Conservation (phyloP, 1,139 yeast species). For the Pichia norvegensis region DNA sequence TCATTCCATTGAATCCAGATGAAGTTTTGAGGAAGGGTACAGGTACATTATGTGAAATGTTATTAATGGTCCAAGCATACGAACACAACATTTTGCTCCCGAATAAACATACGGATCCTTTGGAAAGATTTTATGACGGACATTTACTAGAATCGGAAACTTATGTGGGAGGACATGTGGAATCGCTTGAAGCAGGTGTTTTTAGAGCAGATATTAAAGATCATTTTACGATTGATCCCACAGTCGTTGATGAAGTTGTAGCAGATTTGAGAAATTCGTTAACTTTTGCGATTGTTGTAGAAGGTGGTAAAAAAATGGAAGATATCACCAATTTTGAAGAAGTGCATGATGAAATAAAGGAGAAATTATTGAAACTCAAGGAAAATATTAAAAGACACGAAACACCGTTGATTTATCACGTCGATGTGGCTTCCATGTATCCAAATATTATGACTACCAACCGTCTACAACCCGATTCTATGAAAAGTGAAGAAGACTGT, state of each 20-base stretch:
- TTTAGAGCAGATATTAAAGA: conserved; percentile 81
- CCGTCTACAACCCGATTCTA: conserved; percentile 95
- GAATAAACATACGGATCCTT: conserved; percentile 86
- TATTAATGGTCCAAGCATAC: conserved; percentile 94
- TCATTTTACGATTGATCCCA: conserved; percentile 70
- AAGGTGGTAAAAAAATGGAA: conserved; percentile 59
- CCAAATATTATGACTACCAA: conserved; percentile 98
- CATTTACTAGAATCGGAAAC: conserved; percentile 93
- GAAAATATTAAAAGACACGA: conserved; percentile 61
- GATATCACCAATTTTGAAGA: conserved; percentile 80
- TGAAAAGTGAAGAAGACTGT: conserved; percentile 92
- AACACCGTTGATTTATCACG: conserved; percentile 86
- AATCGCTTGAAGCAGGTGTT: conserved; percentile 95
- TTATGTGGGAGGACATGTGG: conserved; percentile 98
- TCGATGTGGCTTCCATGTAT: conserved; percentile 98
- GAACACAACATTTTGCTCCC: conserved; percentile 72
- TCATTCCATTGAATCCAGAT: conserved; percentile 93
- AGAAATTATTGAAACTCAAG: conserved; percentile 49
- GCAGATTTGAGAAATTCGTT: conserved; percentile 69
- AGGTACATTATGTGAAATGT: conserved; percentile 97
- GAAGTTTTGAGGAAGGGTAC: conserved; percentile 96
- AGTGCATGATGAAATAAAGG: conserved; percentile 50
- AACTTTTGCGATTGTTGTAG: conserved; percentile 78
- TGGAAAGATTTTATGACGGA: conserved; percentile 89
- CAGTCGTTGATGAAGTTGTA: conserved; percentile 74